phyloP scores from a whole-genome alignment of 139 green algal species.

The Micractinium sp. region DNA sequence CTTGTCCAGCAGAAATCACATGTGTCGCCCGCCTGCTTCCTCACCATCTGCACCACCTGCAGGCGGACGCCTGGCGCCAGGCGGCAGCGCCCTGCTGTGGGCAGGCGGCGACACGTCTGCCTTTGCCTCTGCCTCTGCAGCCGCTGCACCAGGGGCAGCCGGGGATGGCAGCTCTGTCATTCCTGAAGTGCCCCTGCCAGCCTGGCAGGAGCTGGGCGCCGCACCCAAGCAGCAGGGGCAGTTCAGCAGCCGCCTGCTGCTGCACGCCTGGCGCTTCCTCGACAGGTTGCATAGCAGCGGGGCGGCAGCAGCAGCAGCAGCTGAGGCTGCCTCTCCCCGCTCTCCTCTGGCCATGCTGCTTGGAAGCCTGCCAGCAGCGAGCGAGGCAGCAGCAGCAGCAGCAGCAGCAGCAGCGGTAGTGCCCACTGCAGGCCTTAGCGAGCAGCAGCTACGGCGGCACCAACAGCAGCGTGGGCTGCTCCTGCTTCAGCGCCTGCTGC shows the following conservation, averaged over 20 bases:
- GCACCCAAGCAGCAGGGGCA: not conserved
- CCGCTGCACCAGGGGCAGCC: not conserved
- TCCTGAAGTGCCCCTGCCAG: not conserved
- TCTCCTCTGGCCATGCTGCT: not conserved
- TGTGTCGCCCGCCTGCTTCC: too few species aligned
- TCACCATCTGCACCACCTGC: not conserved
- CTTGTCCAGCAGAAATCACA: not conserved
- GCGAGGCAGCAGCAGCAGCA: not conserved
- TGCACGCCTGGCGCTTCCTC: conserved; percentile 17
- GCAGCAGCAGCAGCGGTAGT: not conserved
- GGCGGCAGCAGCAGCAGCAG: not conserved
- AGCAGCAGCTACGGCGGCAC: not conserved
- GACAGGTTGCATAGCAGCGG: conserved; percentile 4
- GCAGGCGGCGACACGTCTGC: not conserved
- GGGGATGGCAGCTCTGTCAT: not conserved
- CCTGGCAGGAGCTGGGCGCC: not conserved
- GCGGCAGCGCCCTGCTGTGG: conserved; percentile 14
- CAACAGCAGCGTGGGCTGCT: conserved; percentile 20
- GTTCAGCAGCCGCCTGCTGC: not conserved
- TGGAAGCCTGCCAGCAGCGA: not conserved
- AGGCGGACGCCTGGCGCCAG: not conserved
- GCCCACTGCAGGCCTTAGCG: not conserved
- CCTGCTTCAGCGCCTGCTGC: conserved; percentile 23
- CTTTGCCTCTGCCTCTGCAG: not conserved
- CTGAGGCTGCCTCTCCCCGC: not conserved